Conservation (phyloP, 2,329 filamentous ascomycete genomes). For the Ophiocordyceps australis region DNA sequence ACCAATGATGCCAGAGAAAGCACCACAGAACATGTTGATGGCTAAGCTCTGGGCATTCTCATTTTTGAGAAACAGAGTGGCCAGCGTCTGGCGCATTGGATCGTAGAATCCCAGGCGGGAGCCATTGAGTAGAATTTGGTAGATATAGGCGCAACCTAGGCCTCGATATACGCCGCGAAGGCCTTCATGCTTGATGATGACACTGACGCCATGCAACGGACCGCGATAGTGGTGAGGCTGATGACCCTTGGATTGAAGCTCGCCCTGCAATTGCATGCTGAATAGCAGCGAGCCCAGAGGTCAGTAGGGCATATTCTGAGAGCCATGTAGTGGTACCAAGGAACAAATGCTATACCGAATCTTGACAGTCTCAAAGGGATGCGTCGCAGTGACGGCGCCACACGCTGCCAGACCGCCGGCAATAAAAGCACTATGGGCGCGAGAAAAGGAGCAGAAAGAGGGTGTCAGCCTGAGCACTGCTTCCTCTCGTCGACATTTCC, state of each 20-base stretch:
- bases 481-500: constrained; percentile 1
- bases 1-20: constrained; percentile 74
- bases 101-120: constrained; percentile 97
- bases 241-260: constrained; percentile 72
- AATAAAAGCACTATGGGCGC: constrained; percentile 74
- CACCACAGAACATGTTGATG: constrained; percentile 88
- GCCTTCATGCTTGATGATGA: constrained; percentile 85
- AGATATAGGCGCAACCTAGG: constrained; percentile 82
- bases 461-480: constrained; percentile 3
- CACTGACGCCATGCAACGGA: constrained; percentile 75
- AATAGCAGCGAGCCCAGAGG: neutral
- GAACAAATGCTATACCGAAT: too few species aligned
- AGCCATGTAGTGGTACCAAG: too few species aligned
- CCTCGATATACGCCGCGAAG: constrained; percentile 72
- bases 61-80: constrained; percentile 53
- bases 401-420: constrained; percentile 93
- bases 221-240: constrained; percentile 81
- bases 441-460: constrained; percentile 1
- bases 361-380: constrained; percentile 98
- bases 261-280: constrained; percentile 89
- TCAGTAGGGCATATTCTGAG: constrained; percentile 1
- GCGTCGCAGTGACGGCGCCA: constrained; percentile 91
- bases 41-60: constrained; percentile 62
- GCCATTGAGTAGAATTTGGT: constrained; percentile 91
- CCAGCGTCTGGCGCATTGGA: constrained; percentile 60